Evolutionary conservation across 2,329 filamentous ascomycete genomes (phyloP), one percentile per base, ranked within the genome.

Genomic region (Anthostomella pinea): DNA sequence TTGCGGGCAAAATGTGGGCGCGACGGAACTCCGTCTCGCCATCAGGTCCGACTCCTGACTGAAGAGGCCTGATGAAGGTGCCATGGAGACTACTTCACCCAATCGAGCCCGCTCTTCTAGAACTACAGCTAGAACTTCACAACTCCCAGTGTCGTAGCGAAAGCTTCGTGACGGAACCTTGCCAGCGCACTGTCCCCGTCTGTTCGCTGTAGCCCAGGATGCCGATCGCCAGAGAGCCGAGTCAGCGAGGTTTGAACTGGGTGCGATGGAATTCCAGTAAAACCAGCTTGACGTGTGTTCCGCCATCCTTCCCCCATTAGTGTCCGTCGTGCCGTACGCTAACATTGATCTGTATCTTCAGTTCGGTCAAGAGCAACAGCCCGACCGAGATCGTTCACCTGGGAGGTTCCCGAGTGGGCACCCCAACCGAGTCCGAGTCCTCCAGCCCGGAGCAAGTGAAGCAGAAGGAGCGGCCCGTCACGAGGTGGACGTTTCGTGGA

Each of bases 341-440:
- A 32, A 46, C 35, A 8, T 13, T 28, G 10, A 30, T 27, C 29
- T 14, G 29, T 30, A n/a, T n/a, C 10, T 13, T 23, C 16, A 48
- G 42, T 38, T 41, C 41, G 8, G 31, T 32, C 17, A 35, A 33
- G 13, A 38, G 28, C 35, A 44, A 28, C 15, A 45, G 13, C 22
- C 23, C 48, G 36, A 25, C 41, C 10, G 45, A 53, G 33, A 53
- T 53, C 20, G 25, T 53, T 16, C 51, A 53, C 29, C 40, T 53
- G 3, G 51, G 51, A 5, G 51, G 51, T 17, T 33, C 39, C 9
- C 47, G 49, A 30, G 37, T 53, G 4, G 40, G 45, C 18, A 26
- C 23, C 24, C 45, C 44, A 11, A 37, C 35, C 11, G 37, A 40
- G 8, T 20, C 43, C 6, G 45, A 49, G 4, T 33, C 39, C 19